A percentile compares a stretch with the other conserved stretches of the same genome.
Evolutionary conservation across 208 protist species (phyloP).

Genomic region (Trypanosoma brucei): DNA sequence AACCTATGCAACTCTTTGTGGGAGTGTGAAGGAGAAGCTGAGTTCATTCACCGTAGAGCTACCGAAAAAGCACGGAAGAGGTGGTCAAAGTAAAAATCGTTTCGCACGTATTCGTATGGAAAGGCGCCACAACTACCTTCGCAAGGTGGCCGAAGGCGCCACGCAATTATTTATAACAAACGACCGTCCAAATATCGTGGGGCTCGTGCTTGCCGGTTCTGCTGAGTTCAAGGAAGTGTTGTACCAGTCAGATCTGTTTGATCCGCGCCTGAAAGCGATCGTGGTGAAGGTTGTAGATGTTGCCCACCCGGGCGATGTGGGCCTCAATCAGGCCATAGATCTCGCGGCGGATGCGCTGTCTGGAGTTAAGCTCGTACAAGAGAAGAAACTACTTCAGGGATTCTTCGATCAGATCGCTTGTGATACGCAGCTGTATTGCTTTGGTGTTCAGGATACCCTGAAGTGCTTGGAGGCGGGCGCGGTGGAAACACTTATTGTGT

Average conservation of each 20-base stretch:
- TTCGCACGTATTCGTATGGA: slow-evolving; percentile 99
- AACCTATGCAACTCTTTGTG: slow-evolving; percentile 97
- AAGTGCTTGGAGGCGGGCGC: slow-evolving; percentile 96
- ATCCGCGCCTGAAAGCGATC: slow-evolving; percentile 95
- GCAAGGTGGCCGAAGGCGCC: slow-evolving; percentile 97
- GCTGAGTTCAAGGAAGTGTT: slow-evolving; percentile 99
- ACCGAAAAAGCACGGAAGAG: slow-evolving; percentile 99
- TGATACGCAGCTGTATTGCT: slow-evolving; percentile 98
- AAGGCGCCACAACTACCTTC: slow-evolving; percentile 99
- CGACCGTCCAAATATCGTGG: slow-evolving; percentile 97
- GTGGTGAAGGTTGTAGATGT: slow-evolving; percentile 99
- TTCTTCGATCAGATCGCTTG: slow-evolving; percentile 99
- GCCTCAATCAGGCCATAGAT: slow-evolving; percentile 99
- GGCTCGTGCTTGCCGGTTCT: slow-evolving; percentile 98
- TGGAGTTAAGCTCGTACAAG: slow-evolving; percentile 99
- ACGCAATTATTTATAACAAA: slow-evolving; percentile 98
- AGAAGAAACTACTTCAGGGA: slow-evolving; percentile 98
- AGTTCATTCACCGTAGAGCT: slow-evolving; percentile 99
- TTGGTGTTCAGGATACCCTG: slow-evolving; percentile 97
- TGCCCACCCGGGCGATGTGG: slow-evolving; percentile 99
- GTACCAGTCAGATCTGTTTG: slow-evolving; percentile 95
- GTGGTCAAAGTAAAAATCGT: slow-evolving; percentile 99
- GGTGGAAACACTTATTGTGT: slow-evolving; percentile 98
- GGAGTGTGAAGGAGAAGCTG: slow-evolving; percentile 97
- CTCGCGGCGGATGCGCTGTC: slow-evolving; percentile 93